Percentiles rank a stretch among this genome's conserved stretches.
phyloP scores from a whole-genome alignment of 1,139 yeast species.

The Kurtzmaniella quercitrusa region DNA sequence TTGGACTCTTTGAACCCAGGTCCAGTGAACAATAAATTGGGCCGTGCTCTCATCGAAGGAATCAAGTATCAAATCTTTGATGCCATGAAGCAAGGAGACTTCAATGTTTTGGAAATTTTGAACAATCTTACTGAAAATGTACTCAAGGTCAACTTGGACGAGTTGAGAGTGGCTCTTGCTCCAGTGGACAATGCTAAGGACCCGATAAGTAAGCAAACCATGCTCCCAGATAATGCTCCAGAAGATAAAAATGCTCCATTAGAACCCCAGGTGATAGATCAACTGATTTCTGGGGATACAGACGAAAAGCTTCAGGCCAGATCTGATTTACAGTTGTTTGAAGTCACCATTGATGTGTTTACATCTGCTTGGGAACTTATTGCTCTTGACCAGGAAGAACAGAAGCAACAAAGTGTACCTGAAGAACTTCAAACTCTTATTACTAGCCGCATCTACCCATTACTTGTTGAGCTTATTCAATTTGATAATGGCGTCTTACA shows the following conservation, averaged over 20 bases:
- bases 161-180: slow-evolving; percentile 29
- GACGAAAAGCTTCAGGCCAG: slow-evolving; percentile 43
- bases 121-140: slow-evolving; percentile 22
- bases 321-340: slow-evolving; percentile 58
- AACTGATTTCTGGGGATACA: slow-evolving; percentile 22
- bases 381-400: slow-evolving; percentile 23
- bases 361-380: slow-evolving; percentile 69
- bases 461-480: slow-evolving; percentile 33
- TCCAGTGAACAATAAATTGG: slow-evolving; percentile 33
- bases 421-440: slow-evolving; percentile 22
- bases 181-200: slow-evolving; percentile 38
- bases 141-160: slow-evolving; percentile 39
- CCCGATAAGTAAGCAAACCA: slow-evolving; percentile 18
- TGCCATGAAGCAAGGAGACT: slow-evolving; percentile 17
- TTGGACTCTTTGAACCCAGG: slow-evolving; percentile 15
- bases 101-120: slow-evolving; percentile 21
- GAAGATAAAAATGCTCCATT: slow-evolving; percentile 4
- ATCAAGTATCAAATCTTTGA: slow-evolving; percentile 59
- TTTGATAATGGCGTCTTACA: slow-evolving; percentile 27
- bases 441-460: slow-evolving; percentile 33
- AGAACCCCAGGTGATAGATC: slow-evolving; percentile 26
- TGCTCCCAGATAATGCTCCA: slow-evolving; percentile 9
- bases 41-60: slow-evolving; percentile 54
- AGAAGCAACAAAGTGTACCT: slow-evolving; percentile 15
- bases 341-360: slow-evolving; percentile 66